Base-by-base conservation (phyloP, 805 yeast genomes). In the Kuraishia borneana region DNA sequence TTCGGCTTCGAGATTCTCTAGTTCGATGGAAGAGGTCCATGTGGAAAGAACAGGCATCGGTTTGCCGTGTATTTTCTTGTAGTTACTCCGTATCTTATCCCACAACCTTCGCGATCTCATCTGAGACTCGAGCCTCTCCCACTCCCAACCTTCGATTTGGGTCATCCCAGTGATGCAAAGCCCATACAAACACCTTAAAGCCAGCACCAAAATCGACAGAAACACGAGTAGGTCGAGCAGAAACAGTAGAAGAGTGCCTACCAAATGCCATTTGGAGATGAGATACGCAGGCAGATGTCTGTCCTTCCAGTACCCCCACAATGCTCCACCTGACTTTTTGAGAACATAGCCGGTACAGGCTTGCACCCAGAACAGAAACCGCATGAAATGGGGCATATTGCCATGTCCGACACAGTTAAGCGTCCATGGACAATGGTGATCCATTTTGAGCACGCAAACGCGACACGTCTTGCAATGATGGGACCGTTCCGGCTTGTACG, bases 371-470 rank as follows among this genome's bases (percentile, higher is more conserved):
- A 65, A 45, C 23, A 88, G 47, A 49, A 88, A 88, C 36, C 96
- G 61, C 41, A 82, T 46, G 50, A 88, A 88, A 51, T 83, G 88
- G 0, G 94, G 84, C 52, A 73, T 63, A 48, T 88, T 88, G 0
- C 55, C 53, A 49, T 73, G 75, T 0, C 96, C 96, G 16, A 88
- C 89, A 50, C 96, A 88, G 50, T 83, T 88, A 53, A 73, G 70
- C 0, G 95, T 84, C 96, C 96, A 88, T 0, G 96, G 95, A 51
- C 80, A 78, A 57, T 87, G 96, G 51, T 87, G 96, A 53, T 87
- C 96, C 96, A 87, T 88, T 49, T 73, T 70, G 37, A 87, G 52
- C n/a, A 87, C 78, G 54, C 96, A 87, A 27, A 41, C 45, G n/a
- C 70, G 63, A 48, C 94, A 84, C 1, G 73, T 68, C 45, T 79